These are phyloP conservation scores for Suhomyces coccinellae DNA, from an alignment of 1,139 yeast species.

Conservation along the genomic window DNA sequence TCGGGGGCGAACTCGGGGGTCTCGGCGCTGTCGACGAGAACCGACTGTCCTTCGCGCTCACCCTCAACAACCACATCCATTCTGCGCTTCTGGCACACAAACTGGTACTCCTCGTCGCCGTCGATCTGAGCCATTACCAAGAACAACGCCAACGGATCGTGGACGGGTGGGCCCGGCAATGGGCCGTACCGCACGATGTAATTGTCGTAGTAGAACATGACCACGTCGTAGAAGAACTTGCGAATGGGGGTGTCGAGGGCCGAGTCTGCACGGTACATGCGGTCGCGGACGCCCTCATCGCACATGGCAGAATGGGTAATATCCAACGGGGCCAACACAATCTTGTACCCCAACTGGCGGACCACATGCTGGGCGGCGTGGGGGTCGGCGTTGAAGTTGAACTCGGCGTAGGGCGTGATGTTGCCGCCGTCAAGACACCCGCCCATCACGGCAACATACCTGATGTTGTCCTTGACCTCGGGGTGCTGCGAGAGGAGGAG, in stretches of 20 bases:
- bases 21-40: conserved; percentile 28
- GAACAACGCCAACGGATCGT: conserved; percentile 76
- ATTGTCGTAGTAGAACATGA: conserved; percentile 51
- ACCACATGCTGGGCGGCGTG: conserved; percentile 65
- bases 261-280: conserved; percentile 26
- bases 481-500: conserved; percentile 54
- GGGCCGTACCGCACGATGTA: conserved; percentile 49
- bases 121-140: conserved; percentile 52
- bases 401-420: conserved; percentile 64
- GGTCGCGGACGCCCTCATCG: conserved; percentile 41
- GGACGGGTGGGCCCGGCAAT: conserved; percentile 70
- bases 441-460: conserved; percentile 69
- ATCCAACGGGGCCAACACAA: conserved; percentile 64
- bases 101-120: conserved; percentile 30
- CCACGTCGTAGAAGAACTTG: conserved; percentile 54
- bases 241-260: conserved; percentile 41
- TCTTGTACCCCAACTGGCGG: conserved; percentile 50
- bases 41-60: conserved; percentile 34
- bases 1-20: conserved; percentile 9
- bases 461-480: conserved; percentile 45
- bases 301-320: conserved; percentile 72
- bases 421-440: conserved; percentile 58
- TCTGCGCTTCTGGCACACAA: conserved; percentile 30
- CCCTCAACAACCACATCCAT: conserved; percentile 31
- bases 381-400: conserved; percentile 76